These are phyloP conservation scores for Mesembryanthemum crystallinum DNA, from an alignment of 148 eudicot species.

Conservation along the genomic window DNA sequence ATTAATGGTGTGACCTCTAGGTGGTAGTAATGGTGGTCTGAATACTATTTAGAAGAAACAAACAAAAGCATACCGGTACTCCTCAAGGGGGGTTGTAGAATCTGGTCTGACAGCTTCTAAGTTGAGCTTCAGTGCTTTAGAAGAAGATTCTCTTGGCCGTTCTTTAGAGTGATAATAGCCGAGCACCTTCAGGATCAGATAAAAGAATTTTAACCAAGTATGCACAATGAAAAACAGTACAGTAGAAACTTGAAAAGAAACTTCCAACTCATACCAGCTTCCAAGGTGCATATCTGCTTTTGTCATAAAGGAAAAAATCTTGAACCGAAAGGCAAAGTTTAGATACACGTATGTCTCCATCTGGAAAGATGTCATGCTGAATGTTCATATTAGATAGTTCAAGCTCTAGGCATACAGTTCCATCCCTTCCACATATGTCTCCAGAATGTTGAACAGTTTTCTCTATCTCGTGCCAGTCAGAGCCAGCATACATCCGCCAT, in stretches of 20 bases:
- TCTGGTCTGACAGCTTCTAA: slow-evolving; percentile 89
- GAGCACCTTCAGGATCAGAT: slow-evolving; percentile 46
- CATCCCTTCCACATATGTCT: slow-evolving; percentile 48
- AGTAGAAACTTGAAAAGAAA: neutral
- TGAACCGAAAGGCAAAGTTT: slow-evolving; percentile 50
- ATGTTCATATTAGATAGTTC: slow-evolving; percentile 53
- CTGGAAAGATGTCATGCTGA: slow-evolving; percentile 61
- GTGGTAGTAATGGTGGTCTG: no score
- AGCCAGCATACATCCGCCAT: slow-evolving; percentile 85
- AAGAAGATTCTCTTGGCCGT: slow-evolving; percentile 67
- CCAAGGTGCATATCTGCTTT: slow-evolving; percentile 83
- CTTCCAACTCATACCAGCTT: slow-evolving; percentile 49
- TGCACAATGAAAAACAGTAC: neutral
- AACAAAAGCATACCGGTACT: slow-evolving; percentile 56
- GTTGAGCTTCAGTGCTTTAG: slow-evolving; percentile 76
- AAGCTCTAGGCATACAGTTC: slow-evolving; percentile 60
- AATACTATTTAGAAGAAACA: slow-evolving; percentile 6
- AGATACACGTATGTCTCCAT: slow-evolving; percentile 60
- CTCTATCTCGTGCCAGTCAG: slow-evolving; percentile 67
- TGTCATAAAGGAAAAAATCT: slow-evolving; percentile 72
- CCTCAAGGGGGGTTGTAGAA: slow-evolving; percentile 80
- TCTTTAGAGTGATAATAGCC: slow-evolving; percentile 81
- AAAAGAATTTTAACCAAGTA: slow-evolving; percentile 8
- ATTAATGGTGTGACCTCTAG: neutral
- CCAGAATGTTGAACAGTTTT: slow-evolving; percentile 31